Evolutionary conservation across 2,329 filamentous ascomycete species (phyloP), one percentile per base, ranked within the genome.

Genomic region (Sarocladiaceae sp.): DNA sequence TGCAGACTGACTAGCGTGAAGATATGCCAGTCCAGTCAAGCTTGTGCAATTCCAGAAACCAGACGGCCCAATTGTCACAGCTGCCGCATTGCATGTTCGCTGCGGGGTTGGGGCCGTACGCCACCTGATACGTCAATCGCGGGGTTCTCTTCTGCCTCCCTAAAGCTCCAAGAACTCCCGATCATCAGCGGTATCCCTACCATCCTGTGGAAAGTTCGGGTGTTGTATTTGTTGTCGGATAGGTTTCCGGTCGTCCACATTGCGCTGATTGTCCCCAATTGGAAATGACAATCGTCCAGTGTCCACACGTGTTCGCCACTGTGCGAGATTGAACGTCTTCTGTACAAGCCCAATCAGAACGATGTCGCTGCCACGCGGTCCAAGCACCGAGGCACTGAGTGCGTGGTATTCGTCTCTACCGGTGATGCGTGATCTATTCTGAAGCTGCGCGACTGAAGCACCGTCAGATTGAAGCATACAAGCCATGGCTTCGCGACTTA

Each of bases 281-380:
- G 67, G 66, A 36, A 69, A 70, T 1, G 61, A 53, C 18, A 60
- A 54, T 15, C 61, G 57, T 25, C 68, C 67, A 15, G 57, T 55
- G 6, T 61, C 57, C 1, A 70, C 64, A 22, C 52, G 55, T 1
- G 62, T 61, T 17, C 58, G 59, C 60, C 65, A 64, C 40, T 29
- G 40, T 4, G 40, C 40, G n/a, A 29, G 11, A 17, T 61, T 57
- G 8, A 70, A 55, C 1, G 64, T 60, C 28, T 61, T 56, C 46
- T 66, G 56, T 22, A 67, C 58, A 6, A 66, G 52, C 35, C 63
- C 56, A 22, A 69, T 52, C 17, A 65, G 52, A 28, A 54, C 55
- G 2, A 59, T 17, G 15, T 66, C 65, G 36, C 62, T 59, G 3
- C 62, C 63, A 6, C 46, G 54, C 4, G 60, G 37, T 2, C 66